Evolutionary conservation across 805 yeast genomes (phyloP), one percentile per base, ranked within the genome.

Genomic region (Zygotorulaspora danielsina): DNA sequence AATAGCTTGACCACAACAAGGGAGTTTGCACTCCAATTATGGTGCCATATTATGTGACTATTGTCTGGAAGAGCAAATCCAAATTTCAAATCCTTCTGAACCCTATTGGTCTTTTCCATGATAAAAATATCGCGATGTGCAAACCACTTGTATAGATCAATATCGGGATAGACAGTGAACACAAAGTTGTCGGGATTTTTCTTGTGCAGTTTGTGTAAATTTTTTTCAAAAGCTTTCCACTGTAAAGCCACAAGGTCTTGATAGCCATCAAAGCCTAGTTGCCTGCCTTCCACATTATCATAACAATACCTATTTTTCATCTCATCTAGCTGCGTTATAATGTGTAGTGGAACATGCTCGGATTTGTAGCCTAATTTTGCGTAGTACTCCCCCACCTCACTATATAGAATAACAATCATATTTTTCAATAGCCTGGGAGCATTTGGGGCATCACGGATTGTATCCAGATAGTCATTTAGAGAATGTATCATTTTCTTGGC

Each of bases 331-430:
- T 55, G 43, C 1, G 51, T 44, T 12, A 68, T 44, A 27, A 53
- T 44, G 38, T 67, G 70, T 19, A 65, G 36, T 10, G 70, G 69
- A 5, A 67, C 65, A 35, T 65, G 70, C 33, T 52, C 38, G 12
- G 69, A 63, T n/a, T 56, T 63, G 54, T 74, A 83, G 0, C 89
- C 95, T 47, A 81, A 76, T 46, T 69, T 65, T 25, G 69, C 64
- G 58, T 87, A 87, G 49, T 72, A 84, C 21, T 69, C 72, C 11
- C 84, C 90, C 15, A 84, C 76, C 34, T 81, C 93, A 45, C 90
- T 81, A 69, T 84, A 85, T 36, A 86, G 68, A 28, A 67, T 66
- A 25, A 70, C 58, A 11, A 71, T 55, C 16, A 58, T 44, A 15
- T 63, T 54, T 7, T 53, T 47, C 34, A 59, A 48, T 21, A 67